Evolutionary conservation across 2,329 filamentous ascomycete species (phyloP), one percentile per base, ranked within the genome.

Genomic region (Xylariales sp.): DNA sequence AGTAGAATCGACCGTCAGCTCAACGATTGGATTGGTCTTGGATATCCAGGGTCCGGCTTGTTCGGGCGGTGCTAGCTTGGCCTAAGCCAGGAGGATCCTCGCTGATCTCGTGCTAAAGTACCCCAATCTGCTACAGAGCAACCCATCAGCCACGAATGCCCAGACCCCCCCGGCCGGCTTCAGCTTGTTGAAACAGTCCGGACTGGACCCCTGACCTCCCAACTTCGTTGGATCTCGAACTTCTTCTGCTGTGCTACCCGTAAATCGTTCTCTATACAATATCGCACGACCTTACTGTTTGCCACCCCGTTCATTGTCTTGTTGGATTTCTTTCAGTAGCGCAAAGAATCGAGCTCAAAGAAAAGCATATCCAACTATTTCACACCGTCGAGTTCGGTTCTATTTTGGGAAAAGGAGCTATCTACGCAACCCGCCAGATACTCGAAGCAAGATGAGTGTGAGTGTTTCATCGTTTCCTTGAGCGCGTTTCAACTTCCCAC

Each of bases 391-490:
- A n/a, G n/a, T n/a, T n/a, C n/a, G n/a, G n/a, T n/a, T n/a, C 20
- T 15, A 27, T 22, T 16, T 31, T 31, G 28, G 28, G 29, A 40
- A 20, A 32, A 32, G 38, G 29, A 31, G 29, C 20, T 20, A 15
- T 15, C 29, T 24, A 25, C 38, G 38, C 38, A 19, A 18, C 29
- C 18, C 38, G 29, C 16, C 9, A 7, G 29, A 9, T 7, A 32
- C 9, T 7, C 24, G 8, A 40, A 29, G 11, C 32, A 70, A 57
- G 49, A 74, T 74, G 70, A 73, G 69, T 62, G 70, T 74, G 60
- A 66, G 70, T 71, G 59, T 63, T 60, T 62, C 51, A 57, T 45
- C 51, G 42, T 42, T 44, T 38, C 47, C 48, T 49, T 35, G 42
- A 50, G n/a, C 24, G 41, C 47, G 55, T 58, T 55, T 56, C 52